Evolutionary conservation across 2,329 filamentous ascomycete species (phyloP), one percentile per base, ranked within the genome.

Genomic region (Colletotrichum tropicicola): DNA sequence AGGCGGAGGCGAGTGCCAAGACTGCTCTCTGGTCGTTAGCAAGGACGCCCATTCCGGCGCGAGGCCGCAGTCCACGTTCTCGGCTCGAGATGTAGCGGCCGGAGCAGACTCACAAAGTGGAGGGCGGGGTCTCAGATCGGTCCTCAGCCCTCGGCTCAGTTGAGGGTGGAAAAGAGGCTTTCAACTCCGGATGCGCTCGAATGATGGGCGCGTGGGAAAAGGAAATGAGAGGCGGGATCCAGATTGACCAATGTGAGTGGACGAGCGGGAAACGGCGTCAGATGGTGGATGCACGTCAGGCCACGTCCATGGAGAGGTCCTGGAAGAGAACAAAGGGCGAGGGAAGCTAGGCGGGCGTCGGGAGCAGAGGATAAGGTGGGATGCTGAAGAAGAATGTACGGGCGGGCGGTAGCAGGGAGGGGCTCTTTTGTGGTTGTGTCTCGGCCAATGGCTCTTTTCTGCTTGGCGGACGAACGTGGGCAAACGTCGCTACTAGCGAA

Each of bases 21-120:
- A 49, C 32, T 23, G 23, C 27, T 17, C 15, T 28, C 17, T 17
- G 25, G 32, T 61, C 37, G 58, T 65, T 61, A 65, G 61, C 49
- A 65, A 32, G 21, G 37, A 54, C 44, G 43, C 56, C 58, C 44
- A 28, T 65, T 65, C 61, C 49, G 61, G 61, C 61, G 48, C 43
- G 58, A 55, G 35, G 35, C 21, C 37, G 15, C 48, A 28, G 44
- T 45, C 49, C 61, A 65, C 61, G 61, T 65, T 65, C 61, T 61
- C 61, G 57, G 48, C 57, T 61, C 35, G 43, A 61, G 61, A 55
- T 51, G 57, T 65, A 57, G 61, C 61, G 61, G 56, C 21, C 57
- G 35, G 49, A 59, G 61, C 49, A 32, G 37, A 56, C 61, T 65
- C 49, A 65, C 61, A 37, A 48, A 28, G 61, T 61, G 61, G 61